Evolutionary conservation across 2,329 filamentous ascomycete genomes (phyloP).

Genomic region (Ophiostoma pallidulum): DNA sequence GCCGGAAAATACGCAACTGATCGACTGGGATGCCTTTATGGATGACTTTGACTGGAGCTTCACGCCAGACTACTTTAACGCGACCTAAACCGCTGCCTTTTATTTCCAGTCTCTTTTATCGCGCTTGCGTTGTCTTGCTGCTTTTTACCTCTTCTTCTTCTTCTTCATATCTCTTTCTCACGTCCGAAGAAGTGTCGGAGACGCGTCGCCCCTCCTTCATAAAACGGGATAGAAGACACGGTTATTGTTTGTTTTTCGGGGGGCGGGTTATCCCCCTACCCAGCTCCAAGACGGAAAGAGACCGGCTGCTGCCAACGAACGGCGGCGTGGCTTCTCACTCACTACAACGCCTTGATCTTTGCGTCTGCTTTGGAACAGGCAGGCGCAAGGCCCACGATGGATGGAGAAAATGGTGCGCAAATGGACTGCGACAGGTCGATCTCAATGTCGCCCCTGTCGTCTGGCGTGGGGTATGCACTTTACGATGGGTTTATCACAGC

Average conservation of each 20-base stretch:
- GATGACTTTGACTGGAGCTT: slow-evolving; percentile 41
- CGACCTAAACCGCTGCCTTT: slow-evolving; percentile 10
- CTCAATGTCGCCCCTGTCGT: not conserved
- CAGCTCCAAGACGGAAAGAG: too few species aligned
- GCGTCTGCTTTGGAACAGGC: not conserved
- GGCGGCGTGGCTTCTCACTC: too few species aligned
- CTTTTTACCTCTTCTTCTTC: not conserved
- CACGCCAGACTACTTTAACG: slow-evolving; percentile 19
- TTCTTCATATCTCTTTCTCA: not conserved
- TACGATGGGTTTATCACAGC: not conserved
- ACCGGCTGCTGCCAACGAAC: too few species aligned
- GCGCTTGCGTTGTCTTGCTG: not conserved
- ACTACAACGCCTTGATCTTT: too few species aligned
- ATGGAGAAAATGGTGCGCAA: too few species aligned
- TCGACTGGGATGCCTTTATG: slow-evolving; percentile 43
- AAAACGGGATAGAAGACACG: too few species aligned
- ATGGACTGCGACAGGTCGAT: too few species aligned
- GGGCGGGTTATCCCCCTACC: too few species aligned
- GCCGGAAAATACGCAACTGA: slow-evolving; percentile 27
- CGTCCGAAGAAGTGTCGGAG: too few species aligned
- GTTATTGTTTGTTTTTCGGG: too few species aligned
- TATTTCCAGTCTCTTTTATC: too few species aligned
- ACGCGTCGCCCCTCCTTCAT: too few species aligned
- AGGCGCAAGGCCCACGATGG: not conserved
- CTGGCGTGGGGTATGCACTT: not conserved